These are phyloP conservation scores for Talaromyces sp. DNA, from an alignment of 2,329 filamentous ascomycete species.

Conservation along the genomic window DNA sequence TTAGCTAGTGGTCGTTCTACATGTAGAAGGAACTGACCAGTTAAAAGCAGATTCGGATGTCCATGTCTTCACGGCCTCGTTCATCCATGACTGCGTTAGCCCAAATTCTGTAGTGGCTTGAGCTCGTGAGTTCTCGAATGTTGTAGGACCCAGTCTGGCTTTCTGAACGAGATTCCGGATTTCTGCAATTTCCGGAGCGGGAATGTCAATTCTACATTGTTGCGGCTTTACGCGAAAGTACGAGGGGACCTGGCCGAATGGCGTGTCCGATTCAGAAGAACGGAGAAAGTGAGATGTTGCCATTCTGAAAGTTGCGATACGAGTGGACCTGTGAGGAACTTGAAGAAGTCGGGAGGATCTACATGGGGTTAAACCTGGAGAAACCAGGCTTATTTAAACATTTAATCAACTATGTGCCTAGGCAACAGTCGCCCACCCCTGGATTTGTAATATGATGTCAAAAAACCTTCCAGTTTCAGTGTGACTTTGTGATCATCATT, in stretches of 20 bases:
- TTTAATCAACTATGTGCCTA: too few relatives aligned
- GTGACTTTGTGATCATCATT: neutral
- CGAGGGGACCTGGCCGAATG: neutral
- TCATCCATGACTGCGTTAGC: conserved; percentile 46
- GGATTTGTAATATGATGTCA: neutral
- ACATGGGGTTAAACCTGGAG: neutral
- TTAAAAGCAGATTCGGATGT: conserved; percentile 3
- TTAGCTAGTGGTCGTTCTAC: conserved; percentile 45
- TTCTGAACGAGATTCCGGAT: conserved; percentile 43
- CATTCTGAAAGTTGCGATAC: neutral
- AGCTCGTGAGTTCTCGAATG: conserved; percentile 48
- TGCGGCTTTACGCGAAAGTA: neutral
- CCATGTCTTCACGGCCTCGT: conserved; percentile 40
- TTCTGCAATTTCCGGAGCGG: neutral
- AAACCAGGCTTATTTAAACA: neutral
- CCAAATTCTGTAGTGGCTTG: conserved; percentile 46
- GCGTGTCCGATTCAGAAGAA: neutral
- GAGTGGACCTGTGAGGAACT: neutral
- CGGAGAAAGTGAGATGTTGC: neutral
- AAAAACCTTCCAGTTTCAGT: neutral
- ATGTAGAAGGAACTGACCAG: conserved; percentile 13
- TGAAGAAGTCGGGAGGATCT: neutral
- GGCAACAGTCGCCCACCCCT: neutral
- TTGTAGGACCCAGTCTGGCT: conserved; percentile 47
- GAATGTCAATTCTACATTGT: neutral